phyloP scores from a whole-genome alignment of 139 green algal species.

The Tetraselmis striata region DNA sequence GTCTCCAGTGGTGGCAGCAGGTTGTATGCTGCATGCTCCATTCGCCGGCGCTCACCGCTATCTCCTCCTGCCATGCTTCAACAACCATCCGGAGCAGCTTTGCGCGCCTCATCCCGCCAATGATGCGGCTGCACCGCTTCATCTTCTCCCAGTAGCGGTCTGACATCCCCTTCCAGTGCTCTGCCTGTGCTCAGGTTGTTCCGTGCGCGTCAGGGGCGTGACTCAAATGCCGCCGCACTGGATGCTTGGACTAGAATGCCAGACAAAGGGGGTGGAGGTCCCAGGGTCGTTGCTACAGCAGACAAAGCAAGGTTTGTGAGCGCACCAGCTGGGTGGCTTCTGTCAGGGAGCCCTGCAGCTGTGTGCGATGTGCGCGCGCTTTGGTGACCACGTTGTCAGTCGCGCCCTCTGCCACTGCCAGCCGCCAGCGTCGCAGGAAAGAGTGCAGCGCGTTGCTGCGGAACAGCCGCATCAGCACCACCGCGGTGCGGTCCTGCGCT shows the following conservation, averaged over 20 bases:
- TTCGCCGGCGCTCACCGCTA: background rate
- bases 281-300: too few species aligned
- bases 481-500: background rate
- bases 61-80: background rate
- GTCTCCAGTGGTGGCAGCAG: too few species aligned
- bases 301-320: too few species aligned
- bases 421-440: background rate
- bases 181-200: too few species aligned
- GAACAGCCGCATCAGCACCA: background rate
- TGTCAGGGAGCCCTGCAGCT: background rate
- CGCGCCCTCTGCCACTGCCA: background rate
- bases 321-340: background rate
- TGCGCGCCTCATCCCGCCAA: background rate
- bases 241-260: too few species aligned
- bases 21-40: too few species aligned
- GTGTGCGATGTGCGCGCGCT: background rate
- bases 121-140: background rate
- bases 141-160: background rate
- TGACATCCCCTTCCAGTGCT: background rate
- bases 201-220: too few species aligned
- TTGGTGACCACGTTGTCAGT: background rate
- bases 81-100: too few species aligned
- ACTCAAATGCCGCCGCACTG: too few species aligned
- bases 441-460: background rate
- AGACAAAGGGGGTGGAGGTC: too few species aligned